A percentile compares a stretch with the other conserved stretches of the same genome.
These are phyloP conservation scores for Suillus variegatus DNA, from an alignment of 768 basidiomycete species.

Conservation along the genomic window DNA sequence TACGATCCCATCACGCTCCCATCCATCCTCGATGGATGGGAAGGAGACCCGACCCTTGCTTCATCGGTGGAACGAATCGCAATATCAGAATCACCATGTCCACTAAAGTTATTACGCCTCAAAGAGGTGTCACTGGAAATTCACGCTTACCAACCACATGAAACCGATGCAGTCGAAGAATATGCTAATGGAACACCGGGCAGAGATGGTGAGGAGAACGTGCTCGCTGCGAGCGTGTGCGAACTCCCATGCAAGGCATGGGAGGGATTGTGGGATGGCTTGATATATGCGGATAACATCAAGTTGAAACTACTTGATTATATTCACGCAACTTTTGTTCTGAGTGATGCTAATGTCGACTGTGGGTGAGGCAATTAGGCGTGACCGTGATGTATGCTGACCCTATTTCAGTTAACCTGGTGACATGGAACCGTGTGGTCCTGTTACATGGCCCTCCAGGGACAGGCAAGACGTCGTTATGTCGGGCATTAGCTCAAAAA, in stretches of 20 bases:
- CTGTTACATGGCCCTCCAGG: slow-evolving; percentile 96
- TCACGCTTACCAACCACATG: slow-evolving; percentile 85
- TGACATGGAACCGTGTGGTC: slow-evolving; percentile 95
- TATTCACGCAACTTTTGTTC: slow-evolving; percentile 90
- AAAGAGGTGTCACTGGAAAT: slow-evolving; percentile 70
- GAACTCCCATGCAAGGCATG: slow-evolving; percentile 81
- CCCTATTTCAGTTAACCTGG: slow-evolving; percentile 68
- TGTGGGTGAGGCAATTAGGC: slow-evolving; percentile 48
- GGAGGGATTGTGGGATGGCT: slow-evolving; percentile 92
- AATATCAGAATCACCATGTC: slow-evolving; percentile 69
- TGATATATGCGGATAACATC: slow-evolving; percentile 83
- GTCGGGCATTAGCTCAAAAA: slow-evolving; percentile 94
- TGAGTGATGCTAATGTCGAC: slow-evolving; percentile 86
- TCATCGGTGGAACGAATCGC: slow-evolving; percentile 76
- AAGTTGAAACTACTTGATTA: slow-evolving; percentile 91
- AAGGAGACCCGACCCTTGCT: slow-evolving; percentile 67
- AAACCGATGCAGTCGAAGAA: slow-evolving; percentile 70
- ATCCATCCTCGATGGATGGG: slow-evolving; percentile 77
- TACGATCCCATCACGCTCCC: slow-evolving; percentile 71
- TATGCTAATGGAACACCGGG: slow-evolving; percentile 58
- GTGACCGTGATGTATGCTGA: slow-evolving; percentile 9
- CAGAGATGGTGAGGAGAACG: slow-evolving; percentile 64
- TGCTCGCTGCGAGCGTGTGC: slow-evolving; percentile 87
- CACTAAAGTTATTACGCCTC: slow-evolving; percentile 53
- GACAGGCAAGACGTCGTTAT: slow-evolving; percentile 95